Percentiles rank a stretch among this genome's conserved stretches.
phyloP scores from a whole-genome alignment of 2,329 filamentous ascomycete genomes.

The Coniochaeta pulveracea region DNA sequence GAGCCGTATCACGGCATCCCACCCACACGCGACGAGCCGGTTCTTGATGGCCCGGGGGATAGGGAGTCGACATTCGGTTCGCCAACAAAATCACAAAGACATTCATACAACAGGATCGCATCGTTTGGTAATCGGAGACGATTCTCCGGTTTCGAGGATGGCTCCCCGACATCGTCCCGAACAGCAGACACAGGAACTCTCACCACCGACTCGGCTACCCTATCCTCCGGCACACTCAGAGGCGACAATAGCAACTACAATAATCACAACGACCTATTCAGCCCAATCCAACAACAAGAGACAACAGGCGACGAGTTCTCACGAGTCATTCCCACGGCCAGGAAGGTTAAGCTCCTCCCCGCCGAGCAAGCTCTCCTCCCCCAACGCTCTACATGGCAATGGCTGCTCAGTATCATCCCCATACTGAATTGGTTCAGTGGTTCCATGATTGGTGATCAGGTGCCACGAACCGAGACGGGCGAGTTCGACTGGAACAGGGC shows the following conservation, averaged over 20 bases:
- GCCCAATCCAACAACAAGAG: neutral
- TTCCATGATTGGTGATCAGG: conserved; percentile 63
- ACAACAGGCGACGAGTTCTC: conserved; percentile 31
- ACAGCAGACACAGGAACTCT: conserved; percentile 48
- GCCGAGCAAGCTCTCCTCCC: conserved; percentile 61
- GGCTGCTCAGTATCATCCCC: conserved; percentile 53
- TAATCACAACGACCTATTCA: neutral
- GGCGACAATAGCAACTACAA: conserved; percentile 4
- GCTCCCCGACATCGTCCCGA: conserved; percentile 38
- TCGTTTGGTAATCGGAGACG: neutral
- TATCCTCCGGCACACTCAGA: conserved; percentile 22
- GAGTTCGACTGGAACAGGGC: conserved; percentile 66
- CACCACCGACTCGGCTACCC: conserved; percentile 24
- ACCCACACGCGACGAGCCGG: conserved; percentile 51
- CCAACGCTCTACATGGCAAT: conserved; percentile 53
- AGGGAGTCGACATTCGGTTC: conserved; percentile 25
- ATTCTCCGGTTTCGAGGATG: conserved; percentile 14
- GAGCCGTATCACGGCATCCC: conserved; percentile 58
- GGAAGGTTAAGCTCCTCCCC: conserved; percentile 52
- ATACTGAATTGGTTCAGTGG: conserved; percentile 62
- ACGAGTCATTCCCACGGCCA: conserved; percentile 55
- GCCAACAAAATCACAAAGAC: too few species aligned
- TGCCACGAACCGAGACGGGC: conserved; percentile 61
- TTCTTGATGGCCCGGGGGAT: conserved; percentile 35
- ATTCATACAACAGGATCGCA: neutral